phyloP scores from a whole-genome alignment of 2,329 filamentous ascomycete species.

The Madurella fahalii region DNA sequence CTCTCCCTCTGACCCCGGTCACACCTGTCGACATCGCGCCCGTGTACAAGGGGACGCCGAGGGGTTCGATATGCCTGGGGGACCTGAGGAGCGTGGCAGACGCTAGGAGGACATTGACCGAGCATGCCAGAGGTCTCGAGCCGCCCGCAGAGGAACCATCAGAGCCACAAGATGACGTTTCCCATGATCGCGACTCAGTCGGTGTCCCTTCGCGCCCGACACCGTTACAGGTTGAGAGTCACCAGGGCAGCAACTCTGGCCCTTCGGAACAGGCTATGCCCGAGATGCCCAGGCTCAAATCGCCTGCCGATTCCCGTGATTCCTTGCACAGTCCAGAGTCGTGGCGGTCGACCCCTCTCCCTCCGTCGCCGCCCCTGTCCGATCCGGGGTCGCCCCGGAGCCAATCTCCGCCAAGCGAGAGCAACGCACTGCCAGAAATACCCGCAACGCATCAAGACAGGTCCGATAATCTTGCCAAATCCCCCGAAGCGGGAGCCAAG shows the following conservation, averaged over 20 bases:
- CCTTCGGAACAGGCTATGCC: constrained; percentile 35
- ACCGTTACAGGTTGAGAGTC: constrained; percentile 1
- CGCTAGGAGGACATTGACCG: background rate
- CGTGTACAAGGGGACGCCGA: constrained; percentile 16
- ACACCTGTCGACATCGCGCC: constrained; percentile 24
- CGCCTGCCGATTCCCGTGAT: constrained; percentile 45
- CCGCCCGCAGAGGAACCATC: constrained; percentile 1
- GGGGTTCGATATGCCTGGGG: constrained; percentile 13
- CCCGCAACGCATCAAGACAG: constrained; percentile 27
- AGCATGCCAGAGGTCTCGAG: constrained; percentile 3
- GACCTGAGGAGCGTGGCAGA: constrained; percentile 10
- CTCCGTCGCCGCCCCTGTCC: constrained; percentile 43
- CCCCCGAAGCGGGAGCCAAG: constrained; percentile 1
- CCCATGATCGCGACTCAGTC: background rate
- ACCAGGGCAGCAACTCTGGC: constrained; percentile 18
- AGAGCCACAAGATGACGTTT: background rate
- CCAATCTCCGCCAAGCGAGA: constrained; percentile 40
- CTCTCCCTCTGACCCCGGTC: constrained; percentile 27
- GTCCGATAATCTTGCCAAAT: constrained; percentile 35
- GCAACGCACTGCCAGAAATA: constrained; percentile 35
- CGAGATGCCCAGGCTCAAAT: constrained; percentile 29
- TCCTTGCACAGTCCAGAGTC: constrained; percentile 54
- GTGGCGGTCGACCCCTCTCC: constrained; percentile 46
- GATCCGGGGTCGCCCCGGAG: constrained; percentile 36
- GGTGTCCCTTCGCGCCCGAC: background rate